phyloP scores from a whole-genome alignment of 805 yeast species.

The Zygoascus biomembranicola region DNA sequence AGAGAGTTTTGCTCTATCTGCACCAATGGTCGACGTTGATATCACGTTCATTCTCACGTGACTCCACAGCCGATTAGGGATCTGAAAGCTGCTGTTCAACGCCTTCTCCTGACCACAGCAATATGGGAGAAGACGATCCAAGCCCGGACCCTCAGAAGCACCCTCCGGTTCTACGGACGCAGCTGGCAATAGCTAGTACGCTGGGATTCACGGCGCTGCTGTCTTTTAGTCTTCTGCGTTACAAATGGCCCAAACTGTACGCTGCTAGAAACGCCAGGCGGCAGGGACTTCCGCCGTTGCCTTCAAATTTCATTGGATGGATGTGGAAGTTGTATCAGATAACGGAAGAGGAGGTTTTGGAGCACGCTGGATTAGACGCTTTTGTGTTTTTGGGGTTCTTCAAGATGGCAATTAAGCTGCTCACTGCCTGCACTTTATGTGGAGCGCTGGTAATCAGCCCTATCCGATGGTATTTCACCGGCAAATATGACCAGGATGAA shows the following conservation, averaged over 20 bases:
- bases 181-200: slow-evolving; percentile 57
- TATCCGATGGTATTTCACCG: slow-evolving; percentile 72
- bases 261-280: slow-evolving; percentile 64
- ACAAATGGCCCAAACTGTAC: slow-evolving; percentile 71
- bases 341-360: slow-evolving; percentile 67
- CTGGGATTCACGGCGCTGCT: slow-evolving; percentile 64
- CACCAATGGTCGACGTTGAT: neutral
- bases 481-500: slow-evolving; percentile 52
- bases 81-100: neutral
- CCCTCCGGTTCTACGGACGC: slow-evolving; percentile 60
- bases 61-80: neutral
- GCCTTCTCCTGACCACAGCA: neutral
- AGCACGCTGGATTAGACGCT: slow-evolving; percentile 91
- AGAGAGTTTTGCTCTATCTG: no score
- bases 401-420: slow-evolving; percentile 71
- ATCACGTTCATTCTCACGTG: neutral
- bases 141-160: slow-evolving; percentile 16
- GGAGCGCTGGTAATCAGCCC: slow-evolving; percentile 78
- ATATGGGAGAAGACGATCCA: slow-evolving; percentile 8
- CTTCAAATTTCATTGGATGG: slow-evolving; percentile 72
- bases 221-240: slow-evolving; percentile 61
- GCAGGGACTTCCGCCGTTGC: slow-evolving; percentile 43
- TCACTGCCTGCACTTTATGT: slow-evolving; percentile 56
- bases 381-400: slow-evolving; percentile 86
- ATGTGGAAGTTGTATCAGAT: slow-evolving; percentile 55